phyloP scores from a whole-genome alignment of 2,329 filamentous ascomycete species.

The Rachicladosporium sp. region DNA sequence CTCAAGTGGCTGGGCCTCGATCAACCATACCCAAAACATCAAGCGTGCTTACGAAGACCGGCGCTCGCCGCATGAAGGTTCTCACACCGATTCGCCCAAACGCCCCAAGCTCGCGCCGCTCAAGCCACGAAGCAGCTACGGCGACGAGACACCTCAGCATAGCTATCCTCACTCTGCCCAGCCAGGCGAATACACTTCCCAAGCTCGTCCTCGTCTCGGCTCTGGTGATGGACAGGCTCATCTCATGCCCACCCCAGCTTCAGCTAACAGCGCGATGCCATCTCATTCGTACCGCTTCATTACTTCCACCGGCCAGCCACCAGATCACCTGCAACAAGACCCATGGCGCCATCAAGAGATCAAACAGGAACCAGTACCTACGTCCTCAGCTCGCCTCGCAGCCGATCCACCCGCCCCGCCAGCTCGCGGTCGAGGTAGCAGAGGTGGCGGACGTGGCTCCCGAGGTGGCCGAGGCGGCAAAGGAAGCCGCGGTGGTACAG shows the following conservation, averaged over 20 bases:
- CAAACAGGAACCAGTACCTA: conserved; percentile 1
- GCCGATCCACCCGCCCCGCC: not conserved
- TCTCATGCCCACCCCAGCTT: conserved; percentile 8
- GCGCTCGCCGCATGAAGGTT: conserved; percentile 18
- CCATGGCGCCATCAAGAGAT: conserved; percentile 14
- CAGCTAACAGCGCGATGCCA: conserved; percentile 6
- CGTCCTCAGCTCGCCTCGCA: conserved; percentile 1
- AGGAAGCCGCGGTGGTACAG: conserved; percentile 11
- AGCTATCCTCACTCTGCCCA: not conserved
- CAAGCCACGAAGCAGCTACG: conserved; percentile 21
- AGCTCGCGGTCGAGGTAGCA: conserved; percentile 11
- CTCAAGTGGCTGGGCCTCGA: conserved; percentile 30
- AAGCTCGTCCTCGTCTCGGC: conserved; percentile 1
- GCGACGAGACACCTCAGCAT: conserved; percentile 14
- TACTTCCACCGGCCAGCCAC: conserved; percentile 16
- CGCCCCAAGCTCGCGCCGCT: conserved; percentile 30
- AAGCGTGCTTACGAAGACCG: conserved; percentile 31
- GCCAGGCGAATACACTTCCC: conserved; percentile 2
- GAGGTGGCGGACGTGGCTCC: conserved; percentile 24
- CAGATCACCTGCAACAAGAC: conserved; percentile 15
- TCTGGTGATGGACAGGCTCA: conserved; percentile 4
- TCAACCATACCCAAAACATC: conserved; percentile 29
- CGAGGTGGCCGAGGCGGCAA: conserved; percentile 25
- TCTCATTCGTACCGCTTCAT: conserved; percentile 21
- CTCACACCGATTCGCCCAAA: conserved; percentile 29